Base-by-base conservation (phyloP, 2,329 filamentous ascomycete species). In the Tricladium varicosporioides region DNA sequence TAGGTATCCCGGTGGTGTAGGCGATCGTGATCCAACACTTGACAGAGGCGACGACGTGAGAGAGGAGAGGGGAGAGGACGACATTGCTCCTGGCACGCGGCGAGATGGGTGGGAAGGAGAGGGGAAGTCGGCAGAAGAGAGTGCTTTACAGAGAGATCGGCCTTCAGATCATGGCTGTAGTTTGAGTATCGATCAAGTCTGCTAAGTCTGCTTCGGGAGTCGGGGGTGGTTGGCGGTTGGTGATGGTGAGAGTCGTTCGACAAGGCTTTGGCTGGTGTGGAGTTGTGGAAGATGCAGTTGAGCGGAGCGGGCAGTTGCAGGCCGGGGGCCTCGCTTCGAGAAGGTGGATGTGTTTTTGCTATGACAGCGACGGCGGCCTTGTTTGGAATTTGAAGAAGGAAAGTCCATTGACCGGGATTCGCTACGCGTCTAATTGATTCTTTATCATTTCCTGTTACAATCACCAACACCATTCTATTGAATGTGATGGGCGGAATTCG, bases 11-110 rank as follows among this genome's bases (percentile, higher is more conserved):
- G 64, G 63, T 14, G 65, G 66, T 44, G 68, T 62, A 48, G 72
- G 71, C 53, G 71, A 69, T 63, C 69, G 59, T 56, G 75, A 75
- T 36, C 63, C 63, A n/a, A 71, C 48, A 47, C 63, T 71, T 33
- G 66, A 69, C 13, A 72, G 64, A 9, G 70, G 68, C 10, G 71
- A 75, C 18, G 72, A 71, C 18, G 45, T 5, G 61, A 60, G 11
- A 48, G 53, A 51, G 56, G 58, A 48, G 27, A 32, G 43, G 18
- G 48, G 51, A 48, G 22, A 36, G 36, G 18, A 31, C 36, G 48
- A 18, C 48, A 51, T 51, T 5, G 48, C 22, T 27, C 48, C 36
- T 40, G 15, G 32, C 48, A 22, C 22, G 31, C 31, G 31, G 14
- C 4, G 40, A 15, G 13, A 22, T 31, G 47, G 15, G 15, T 32